phyloP scores from a whole-genome alignment of 2,329 filamentous ascomycete species.

The Hymenotorrendiella dingleyae region DNA sequence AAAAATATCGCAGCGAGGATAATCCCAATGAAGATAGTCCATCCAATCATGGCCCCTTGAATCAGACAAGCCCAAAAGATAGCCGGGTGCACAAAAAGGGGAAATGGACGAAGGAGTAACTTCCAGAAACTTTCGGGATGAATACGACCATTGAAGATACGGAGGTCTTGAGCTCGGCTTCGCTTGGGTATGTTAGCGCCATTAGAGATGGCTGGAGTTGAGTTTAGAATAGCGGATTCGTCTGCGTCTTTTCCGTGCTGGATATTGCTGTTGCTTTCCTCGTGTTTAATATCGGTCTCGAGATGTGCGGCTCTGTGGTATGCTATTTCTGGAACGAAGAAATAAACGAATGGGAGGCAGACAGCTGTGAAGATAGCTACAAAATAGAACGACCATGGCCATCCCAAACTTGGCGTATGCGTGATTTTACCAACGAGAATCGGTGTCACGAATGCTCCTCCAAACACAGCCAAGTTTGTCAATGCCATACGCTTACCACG shows the following conservation, averaged over 20 bases:
- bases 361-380: constrained; percentile 75
- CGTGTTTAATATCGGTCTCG: constrained; percentile 54
- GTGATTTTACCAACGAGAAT: constrained; percentile 90
- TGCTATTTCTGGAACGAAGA: constrained; percentile 81
- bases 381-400: constrained; percentile 84
- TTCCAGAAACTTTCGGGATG: constrained; percentile 68
- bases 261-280: not conserved
- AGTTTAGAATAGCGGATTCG: not conserved
- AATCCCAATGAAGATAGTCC: constrained; percentile 89
- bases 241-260: not conserved
- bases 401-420: constrained; percentile 53
- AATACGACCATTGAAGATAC: constrained; percentile 75
- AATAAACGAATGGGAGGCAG: constrained; percentile 64
- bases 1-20: constrained; percentile 79
- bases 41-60: constrained; percentile 87
- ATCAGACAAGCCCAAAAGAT: constrained; percentile 76
- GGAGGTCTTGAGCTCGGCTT: constrained; percentile 54
- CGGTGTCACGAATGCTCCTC: constrained; percentile 71
- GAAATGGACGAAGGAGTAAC: constrained; percentile 66
- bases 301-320: constrained; percentile 61
- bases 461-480: constrained; percentile 63
- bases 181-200: constrained; percentile 36
- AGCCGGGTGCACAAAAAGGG: constrained; percentile 76
- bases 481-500: constrained; percentile 84
- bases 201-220: not conserved